Evolutionary conservation across 2,329 filamentous ascomycete genomes (phyloP).

Genomic region (Aspergillus cejpii): DNA sequence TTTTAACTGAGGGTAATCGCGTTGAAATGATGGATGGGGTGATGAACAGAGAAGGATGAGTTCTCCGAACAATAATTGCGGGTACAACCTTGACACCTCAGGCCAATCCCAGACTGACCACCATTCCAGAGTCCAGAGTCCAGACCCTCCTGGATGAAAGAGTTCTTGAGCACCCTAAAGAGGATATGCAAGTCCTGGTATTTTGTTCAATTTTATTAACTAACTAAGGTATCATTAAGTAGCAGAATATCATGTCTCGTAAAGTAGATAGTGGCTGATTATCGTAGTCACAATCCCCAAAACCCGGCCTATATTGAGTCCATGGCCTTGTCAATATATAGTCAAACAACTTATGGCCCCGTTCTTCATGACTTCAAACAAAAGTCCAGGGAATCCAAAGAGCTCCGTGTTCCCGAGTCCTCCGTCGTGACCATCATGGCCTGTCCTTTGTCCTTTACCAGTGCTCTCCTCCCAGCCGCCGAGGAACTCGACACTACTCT

Average conservation of each 20-base stretch:
- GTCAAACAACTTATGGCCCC: constrained; percentile 83
- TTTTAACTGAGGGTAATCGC: background rate
- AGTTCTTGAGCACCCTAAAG: too few relatives aligned
- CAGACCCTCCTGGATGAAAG: too few relatives aligned
- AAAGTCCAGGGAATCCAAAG: constrained; percentile 85
- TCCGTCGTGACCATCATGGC: constrained; percentile 42
- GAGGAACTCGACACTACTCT: constrained; percentile 78
- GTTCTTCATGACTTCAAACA: constrained; percentile 95
- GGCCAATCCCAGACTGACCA: too few relatives aligned
- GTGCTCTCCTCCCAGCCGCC: constrained; percentile 77
- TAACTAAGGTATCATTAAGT: background rate
- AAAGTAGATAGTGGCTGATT: background rate
- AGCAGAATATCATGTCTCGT: background rate
- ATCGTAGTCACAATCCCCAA: background rate
- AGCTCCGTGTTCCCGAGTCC: constrained; percentile 69
- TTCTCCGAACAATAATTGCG: background rate
- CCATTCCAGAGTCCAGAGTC: too few relatives aligned
- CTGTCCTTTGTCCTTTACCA: constrained; percentile 40
- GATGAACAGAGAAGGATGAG: background rate
- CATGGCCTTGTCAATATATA: constrained; percentile 57
- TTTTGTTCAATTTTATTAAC: background rate
- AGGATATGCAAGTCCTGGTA: background rate
- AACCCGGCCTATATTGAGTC: background rate
- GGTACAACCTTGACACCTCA: background rate
- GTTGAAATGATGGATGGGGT: background rate